Base-by-base conservation (phyloP, 805 yeast species). In the Yarrowia sp. region DNA sequence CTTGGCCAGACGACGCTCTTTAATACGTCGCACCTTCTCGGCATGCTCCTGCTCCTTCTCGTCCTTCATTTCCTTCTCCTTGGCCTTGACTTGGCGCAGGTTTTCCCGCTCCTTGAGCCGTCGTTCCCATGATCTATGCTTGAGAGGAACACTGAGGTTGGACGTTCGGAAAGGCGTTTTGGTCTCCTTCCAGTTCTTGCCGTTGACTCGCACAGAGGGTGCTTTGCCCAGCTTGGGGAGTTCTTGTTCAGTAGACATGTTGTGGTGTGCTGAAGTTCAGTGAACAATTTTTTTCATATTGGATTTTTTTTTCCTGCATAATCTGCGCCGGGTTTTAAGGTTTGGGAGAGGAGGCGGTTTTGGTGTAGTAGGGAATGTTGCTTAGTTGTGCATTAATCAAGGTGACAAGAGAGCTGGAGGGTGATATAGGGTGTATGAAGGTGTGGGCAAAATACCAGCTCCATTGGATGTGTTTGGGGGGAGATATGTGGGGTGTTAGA, bases 1-100 rank as follows among this genome's bases (percentile, higher is more conserved):
- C 80, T 88, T 88, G 75, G 85, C 84, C 70, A 86, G 92, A 73
- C 88, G 83, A 76, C 89, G 86, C 69, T 87, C 90, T 78, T 87
- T 90, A 66, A 74, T 68, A 15, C 68, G 65, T 13, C 68, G 65
- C 50, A 71, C 69, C 58, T 82, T 81, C 31, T 77, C 81, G 68
- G 82, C 79, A 71, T 81, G 85, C 65, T 78, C 85, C 15, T 80
- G 80, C 69, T 83, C 86, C 75, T 92, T 91, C 70, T 91, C 98
- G 33, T 86, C 88, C 76, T 89, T 89, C 72, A 93, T 76, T 66
- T 84, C 90, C 73, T 83, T 83, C 65, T 92, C 75, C 72, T 87
- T 87, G 51, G 83, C 85, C 74, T 88, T 90, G 70, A 84, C 79
- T 69, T 86, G 88, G 60, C 83, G 79, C 63, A 88, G 89, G 71